Evolutionary conservation across 2,329 filamentous ascomycete species (phyloP), one percentile per base, ranked within the genome.

Genomic region (Curvularia spicifera): DNA sequence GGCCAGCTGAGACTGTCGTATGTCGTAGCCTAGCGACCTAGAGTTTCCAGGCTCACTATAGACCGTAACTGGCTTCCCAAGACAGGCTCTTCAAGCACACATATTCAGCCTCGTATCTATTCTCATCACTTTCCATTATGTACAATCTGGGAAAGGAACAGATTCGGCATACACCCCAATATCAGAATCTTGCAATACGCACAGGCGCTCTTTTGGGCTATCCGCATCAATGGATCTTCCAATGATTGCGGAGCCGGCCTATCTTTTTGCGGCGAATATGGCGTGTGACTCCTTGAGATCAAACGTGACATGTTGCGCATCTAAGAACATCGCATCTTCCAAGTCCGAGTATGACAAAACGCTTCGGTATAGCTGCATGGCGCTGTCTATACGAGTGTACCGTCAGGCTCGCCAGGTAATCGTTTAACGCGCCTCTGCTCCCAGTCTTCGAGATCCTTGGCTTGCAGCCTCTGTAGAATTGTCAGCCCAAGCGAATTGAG

Each of bases 371-470:
- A 29, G 24, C 8, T 50, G 18, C 31, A 13, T n/a, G 31, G 12
- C 13, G 33, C 13, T 35, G 12, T 2, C 67, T 39, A 75, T 40
- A 76, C 72, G 66, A 97, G 76, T 50, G 91, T 85, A 33, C 94
- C 94, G 76, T 99, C 94, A 60, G 87, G 90, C 78, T 99, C 96
- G 66, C 95, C 95, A 20, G 91, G 88, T 60, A 97, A 84, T 74
- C 95, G 84, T 80, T 97, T 88, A 10, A 98, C 93, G 52, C 96
- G 87, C 79, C 95, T 96, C 79, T 98, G 95, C 76, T 98, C 94
- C 95, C 95, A 99, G 73, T 92, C 86, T 71, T 99, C 94, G 60
- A 98, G 80, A 74, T 98, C 95, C 77, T 96, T 96, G 31, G 91
- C 91, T 67, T 91, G 90, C 39, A 91, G 82, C 79, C 88, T 87